These are phyloP conservation scores for Dioscorea dumetorum DNA, from an alignment of 106 monocot species.

Conservation along the genomic window DNA sequence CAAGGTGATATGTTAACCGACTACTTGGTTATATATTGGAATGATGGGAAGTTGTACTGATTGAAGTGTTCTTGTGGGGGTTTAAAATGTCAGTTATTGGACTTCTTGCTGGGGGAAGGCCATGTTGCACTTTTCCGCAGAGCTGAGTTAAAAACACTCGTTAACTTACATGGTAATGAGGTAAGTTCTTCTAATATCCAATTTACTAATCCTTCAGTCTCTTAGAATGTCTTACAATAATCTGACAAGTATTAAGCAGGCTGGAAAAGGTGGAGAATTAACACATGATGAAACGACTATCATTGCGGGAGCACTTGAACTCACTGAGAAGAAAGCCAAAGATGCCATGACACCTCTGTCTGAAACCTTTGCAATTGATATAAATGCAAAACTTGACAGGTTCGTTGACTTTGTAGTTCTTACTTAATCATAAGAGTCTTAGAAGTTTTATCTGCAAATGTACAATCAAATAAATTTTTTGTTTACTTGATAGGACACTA, in stretches of 20 bases:
- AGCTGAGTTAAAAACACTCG: constrained; percentile 95
- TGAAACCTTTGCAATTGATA: constrained; percentile 82
- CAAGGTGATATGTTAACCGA: constrained; percentile 44
- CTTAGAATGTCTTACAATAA: too few relatives aligned
- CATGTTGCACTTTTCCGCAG: constrained; percentile 89
- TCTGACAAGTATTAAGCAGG: constrained; percentile 33
- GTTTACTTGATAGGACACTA: constrained; percentile 40
- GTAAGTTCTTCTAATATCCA: constrained; percentile 19
- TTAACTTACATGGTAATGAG: constrained; percentile 92
- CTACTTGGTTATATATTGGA: too few relatives aligned
- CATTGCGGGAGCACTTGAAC: constrained; percentile 95
- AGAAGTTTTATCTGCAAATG: not conserved
- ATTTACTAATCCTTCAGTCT: too few relatives aligned
- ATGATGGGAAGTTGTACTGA: not conserved
- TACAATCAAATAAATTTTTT: not conserved
- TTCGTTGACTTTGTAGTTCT: constrained; percentile 8
- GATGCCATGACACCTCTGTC: constrained; percentile 95
- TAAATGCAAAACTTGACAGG: constrained; percentile 86
- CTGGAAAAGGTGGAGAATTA: constrained; percentile 98
- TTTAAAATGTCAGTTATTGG: constrained; percentile 57
- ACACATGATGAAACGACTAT: constrained; percentile 99
- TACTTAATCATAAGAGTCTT: not conserved
- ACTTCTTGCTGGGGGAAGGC: constrained; percentile 66
- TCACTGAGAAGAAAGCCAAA: constrained; percentile 62
- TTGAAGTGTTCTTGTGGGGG: too few relatives aligned